Evolutionary conservation across 192 early-diverging fungal genomes (phyloP), one percentile per base, ranked within the genome.

Genomic region (Entomortierella chlamydospora): DNA sequence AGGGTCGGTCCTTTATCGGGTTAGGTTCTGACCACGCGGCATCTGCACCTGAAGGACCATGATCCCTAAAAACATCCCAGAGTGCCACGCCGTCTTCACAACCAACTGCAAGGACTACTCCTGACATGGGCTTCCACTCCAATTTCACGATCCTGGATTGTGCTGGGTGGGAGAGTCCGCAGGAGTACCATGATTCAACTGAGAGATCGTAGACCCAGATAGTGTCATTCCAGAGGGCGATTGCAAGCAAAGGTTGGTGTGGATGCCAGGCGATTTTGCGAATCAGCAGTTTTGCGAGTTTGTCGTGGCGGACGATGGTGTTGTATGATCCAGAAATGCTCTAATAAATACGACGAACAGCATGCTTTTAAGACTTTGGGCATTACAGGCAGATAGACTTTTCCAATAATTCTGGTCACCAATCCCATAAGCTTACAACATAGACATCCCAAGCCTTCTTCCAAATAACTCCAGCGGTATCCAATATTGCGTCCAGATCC

Each of bases 251-350:
- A 11, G 90, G 86, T 39, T 86, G 83, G 62, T 92, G 85, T 23
- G 87, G 91, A 51, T 95, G 94, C 91, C 92, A 95, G 0, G 92
- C 92, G 4, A 94, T 70, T n/a, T 83, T 84, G 34, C 78, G 80
- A 54, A 94, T 78, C 17, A 83, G 63, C 8, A 79, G 57, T 49
- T 79, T 69, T 31, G 76, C 76, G 6, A 79, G 57, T 53, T 64
- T 70, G 57, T 79, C 76, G 61, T 59, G 61, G 15, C 57, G 71
- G 20, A 73, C 57, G 57, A 73, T 65, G 3, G 61, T 59, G n/a
- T 51, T 54, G 39, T 58, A 64, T 30, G 71, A 52, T 65, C 57
- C 71, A 42, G 71, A 31, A 4, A 73, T 25, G 17, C 43, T 57
- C 70, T 71, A 54, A 13, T 54, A 26, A 26, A 29, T 29, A 54